Conservation (phyloP, 2,329 filamentous ascomycete species). For the Penicillium occitanis region DNA sequence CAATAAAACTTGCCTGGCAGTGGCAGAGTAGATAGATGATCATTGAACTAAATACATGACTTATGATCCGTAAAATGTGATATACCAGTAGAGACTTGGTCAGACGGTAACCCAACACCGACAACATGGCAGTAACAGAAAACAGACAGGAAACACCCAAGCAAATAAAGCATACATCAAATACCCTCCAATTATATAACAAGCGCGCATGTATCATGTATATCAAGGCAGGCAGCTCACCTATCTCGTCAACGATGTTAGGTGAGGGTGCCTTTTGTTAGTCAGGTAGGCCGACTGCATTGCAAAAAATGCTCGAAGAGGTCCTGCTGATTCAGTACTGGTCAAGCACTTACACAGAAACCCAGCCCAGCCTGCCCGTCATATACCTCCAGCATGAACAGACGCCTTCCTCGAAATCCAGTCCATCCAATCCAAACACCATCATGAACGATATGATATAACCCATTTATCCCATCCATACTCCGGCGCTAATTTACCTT, state of each 20-base stretch:
- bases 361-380: not conserved
- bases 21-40: constrained; percentile 8
- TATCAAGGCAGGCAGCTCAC: not conserved
- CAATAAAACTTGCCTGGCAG: not conserved
- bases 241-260: not conserved
- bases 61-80: constrained; percentile 11
- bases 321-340: constrained; percentile 5
- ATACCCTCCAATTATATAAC: constrained; percentile 6
- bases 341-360: constrained; percentile 5
- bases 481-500: constrained; percentile 15
- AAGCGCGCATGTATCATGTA: constrained; percentile 1
- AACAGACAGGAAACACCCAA: not conserved
- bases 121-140: not conserved
- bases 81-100: constrained; percentile 1
- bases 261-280: not conserved
- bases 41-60: constrained; percentile 13
- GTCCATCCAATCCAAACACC: constrained; percentile 7
- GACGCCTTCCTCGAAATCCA: not conserved
- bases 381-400: not conserved
- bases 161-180: constrained; percentile 2
- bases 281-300: not conserved
- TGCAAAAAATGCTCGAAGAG: not conserved
- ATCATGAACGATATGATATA: not conserved
- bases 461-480: constrained; percentile 7
- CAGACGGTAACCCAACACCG: constrained; percentile 12